Conservation (phyloP, 768 basidiomycete genomes). For the Leccinum aurantiacum region DNA sequence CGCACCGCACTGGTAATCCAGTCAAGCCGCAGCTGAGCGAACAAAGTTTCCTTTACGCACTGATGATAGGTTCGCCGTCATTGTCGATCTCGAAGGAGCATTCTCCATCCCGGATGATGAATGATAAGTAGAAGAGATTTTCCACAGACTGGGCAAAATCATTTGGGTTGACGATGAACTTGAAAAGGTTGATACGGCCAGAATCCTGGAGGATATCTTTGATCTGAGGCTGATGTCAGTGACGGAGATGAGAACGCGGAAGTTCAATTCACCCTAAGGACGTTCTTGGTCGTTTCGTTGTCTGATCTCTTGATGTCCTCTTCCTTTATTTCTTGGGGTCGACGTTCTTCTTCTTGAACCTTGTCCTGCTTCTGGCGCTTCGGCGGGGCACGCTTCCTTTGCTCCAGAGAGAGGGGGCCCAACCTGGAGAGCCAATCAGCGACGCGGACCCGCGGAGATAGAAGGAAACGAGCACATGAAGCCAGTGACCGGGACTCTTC, state of each 20-base stretch:
- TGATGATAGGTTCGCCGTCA: constrained; percentile 72
- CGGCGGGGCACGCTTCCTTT: constrained; percentile 63
- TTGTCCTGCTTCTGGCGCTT: constrained; percentile 73
- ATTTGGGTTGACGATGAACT: constrained; percentile 85
- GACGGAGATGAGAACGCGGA: background rate
- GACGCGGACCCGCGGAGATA: background rate
- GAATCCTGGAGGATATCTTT: constrained; percentile 53
- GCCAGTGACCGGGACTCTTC: constrained; percentile 75
- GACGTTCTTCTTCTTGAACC: constrained; percentile 62
- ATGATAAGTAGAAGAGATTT: constrained; percentile 94
- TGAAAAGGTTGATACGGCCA: constrained; percentile 73
- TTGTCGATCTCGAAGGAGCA: constrained; percentile 69
- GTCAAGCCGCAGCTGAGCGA: background rate
- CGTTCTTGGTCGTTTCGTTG: constrained; percentile 90
- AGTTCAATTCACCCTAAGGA: constrained; percentile 55
- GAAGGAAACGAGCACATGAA: constrained; percentile 69
- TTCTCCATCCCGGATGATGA: constrained; percentile 84
- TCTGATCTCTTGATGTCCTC: constrained; percentile 81
- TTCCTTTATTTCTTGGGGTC: constrained; percentile 79
- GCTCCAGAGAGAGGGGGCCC: constrained; percentile 85
- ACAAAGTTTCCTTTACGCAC: constrained; percentile 44
- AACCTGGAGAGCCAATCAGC: constrained; percentile 56
- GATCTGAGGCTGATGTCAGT: constrained; percentile 44
- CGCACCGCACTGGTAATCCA: constrained; percentile 52
- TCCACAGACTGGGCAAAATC: constrained; percentile 94